Evolutionary conservation across 2,329 filamentous ascomycete genomes (phyloP), one percentile per base, ranked within the genome.

Genomic region (Neonectria coccinea): DNA sequence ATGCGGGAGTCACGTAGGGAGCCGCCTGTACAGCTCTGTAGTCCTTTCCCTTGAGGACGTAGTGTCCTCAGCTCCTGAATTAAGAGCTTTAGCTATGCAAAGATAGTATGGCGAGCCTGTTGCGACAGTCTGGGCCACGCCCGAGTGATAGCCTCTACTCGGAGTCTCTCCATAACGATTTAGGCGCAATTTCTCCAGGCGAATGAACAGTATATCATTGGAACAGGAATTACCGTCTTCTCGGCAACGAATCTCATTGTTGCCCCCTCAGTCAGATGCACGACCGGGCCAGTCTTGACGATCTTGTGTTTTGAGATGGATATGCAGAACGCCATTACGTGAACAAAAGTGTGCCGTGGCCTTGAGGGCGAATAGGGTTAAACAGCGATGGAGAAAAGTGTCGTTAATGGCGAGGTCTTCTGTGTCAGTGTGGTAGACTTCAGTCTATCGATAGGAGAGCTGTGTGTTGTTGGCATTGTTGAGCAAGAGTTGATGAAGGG

Each of bases 1-100:
- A 74, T 73, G 0, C 76, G 74, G 4, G 65, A 67, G 53, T 78
- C 77, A 5, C 55, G 66, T 4, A 76, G 56, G 0, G 76, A 74
- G 1, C 74, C 74, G 2, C 75, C 73, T 1, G 64, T 48, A 31
- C 70, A 73, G 56, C 71, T 78, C 18, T 42, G 76, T 70, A 1
- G 61, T 75, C 18, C 70, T 76, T 20, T 76, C 66, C n/a, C 16
- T n/a, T 16, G 14, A 41, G 36, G 16, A 7, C 16, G 36, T n/a
- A n/a, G 2, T 41, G 36, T n/a, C 36, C 36, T 3, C 6, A 41
- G 16, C 36, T 41, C 36, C 16, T n/a, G 36, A 16, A 41, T 41
- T 1, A 41, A 41, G 16, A 41, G 36, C 14, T 41, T 41, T 9
- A 41, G 16, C 36, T 41, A 16, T 41, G 14, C 36, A n/a, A 41